These are phyloP conservation scores for Suillus subaureus DNA, from an alignment of 768 basidiomycete genomes.

Conservation along the genomic window DNA sequence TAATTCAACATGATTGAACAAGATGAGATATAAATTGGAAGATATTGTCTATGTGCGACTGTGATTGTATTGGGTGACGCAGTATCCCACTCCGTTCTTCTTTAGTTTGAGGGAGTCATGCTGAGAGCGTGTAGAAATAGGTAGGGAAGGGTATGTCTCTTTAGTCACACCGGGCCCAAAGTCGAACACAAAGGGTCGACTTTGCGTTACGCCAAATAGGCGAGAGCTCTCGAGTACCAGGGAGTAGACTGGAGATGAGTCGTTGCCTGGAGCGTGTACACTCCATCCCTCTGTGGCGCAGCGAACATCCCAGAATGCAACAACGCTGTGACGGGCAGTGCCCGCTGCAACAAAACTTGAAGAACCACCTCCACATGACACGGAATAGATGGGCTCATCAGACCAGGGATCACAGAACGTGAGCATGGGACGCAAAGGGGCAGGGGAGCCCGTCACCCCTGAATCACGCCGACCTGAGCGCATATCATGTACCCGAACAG, in stretches of 20 bases:
- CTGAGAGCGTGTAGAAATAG: slow-evolving; percentile 15
- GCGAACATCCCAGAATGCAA: slow-evolving; percentile 84
- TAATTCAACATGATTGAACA: not conserved
- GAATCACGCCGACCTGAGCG: slow-evolving; percentile 39
- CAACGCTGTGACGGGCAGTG: slow-evolving; percentile 72
- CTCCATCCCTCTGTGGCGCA: slow-evolving; percentile 67
- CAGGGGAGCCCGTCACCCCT: slow-evolving; percentile 22
- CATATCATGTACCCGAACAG: slow-evolving; percentile 74
- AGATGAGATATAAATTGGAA: not conserved
- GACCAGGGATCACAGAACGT: slow-evolving; percentile 68
- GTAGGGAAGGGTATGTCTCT: slow-evolving; percentile 54
- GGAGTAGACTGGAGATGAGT: slow-evolving; percentile 77
- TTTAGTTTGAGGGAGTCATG: slow-evolving; percentile 38
- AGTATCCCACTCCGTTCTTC: slow-evolving; percentile 47
- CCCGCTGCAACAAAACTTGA: slow-evolving; percentile 73
- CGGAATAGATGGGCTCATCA: slow-evolving; percentile 72
- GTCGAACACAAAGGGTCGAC: slow-evolving; percentile 76
- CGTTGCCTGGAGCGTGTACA: slow-evolving; percentile 79
- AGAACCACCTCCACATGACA: slow-evolving; percentile 74
- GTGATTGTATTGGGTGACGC: slow-evolving; percentile 52
- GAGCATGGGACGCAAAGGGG: slow-evolving; percentile 58
- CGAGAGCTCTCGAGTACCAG: slow-evolving; percentile 76
- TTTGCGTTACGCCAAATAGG: slow-evolving; percentile 77
- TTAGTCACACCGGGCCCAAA: slow-evolving; percentile 66
- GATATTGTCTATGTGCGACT: slow-evolving; percentile 13